Percentiles rank a stretch among this genome's conserved stretches.
Evolutionary conservation across 1,284 basidiomycete species (phyloP).

Genomic region (Spongispora temasekensis): DNA sequence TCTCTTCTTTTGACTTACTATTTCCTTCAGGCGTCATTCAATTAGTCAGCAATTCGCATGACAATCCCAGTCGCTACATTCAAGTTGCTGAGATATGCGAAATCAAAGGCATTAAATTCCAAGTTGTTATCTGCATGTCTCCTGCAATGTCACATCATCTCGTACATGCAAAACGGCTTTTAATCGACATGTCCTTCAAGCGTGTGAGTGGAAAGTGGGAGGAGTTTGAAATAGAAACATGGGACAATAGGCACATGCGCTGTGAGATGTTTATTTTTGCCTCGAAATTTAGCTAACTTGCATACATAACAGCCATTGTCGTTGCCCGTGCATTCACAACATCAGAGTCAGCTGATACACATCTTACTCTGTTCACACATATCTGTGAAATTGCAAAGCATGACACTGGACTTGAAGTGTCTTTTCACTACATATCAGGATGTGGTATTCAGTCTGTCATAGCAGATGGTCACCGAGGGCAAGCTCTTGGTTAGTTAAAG

Average conservation of each 20-base stretch:
- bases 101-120: too few species aligned
- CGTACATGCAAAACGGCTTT: neutral
- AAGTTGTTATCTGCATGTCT: neutral
- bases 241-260: neutral
- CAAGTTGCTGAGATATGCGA: too few species aligned
- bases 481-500: conserved; percentile 4
- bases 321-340: conserved; percentile 3
- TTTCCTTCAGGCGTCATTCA: too few species aligned
- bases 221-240: neutral
- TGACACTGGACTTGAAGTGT: neutral
- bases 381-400: conserved; percentile 1
- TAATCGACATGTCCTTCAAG: neutral
- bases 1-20: neutral
- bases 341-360: conserved; percentile 4
- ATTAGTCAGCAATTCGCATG: neutral
- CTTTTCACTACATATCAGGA: conserved; percentile 1
- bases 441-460: conserved; percentile 2
- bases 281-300: neutral
- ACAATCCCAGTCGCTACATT: too few species aligned
- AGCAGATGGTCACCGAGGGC: conserved; percentile 3
- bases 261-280: neutral
- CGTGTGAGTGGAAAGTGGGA: neutral
- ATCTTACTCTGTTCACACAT: neutral
- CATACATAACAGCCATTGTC: neutral
- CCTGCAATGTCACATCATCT: neutral